These are phyloP conservation scores for Bullera alba DNA, from an alignment of 768 basidiomycete species.

Conservation along the genomic window DNA sequence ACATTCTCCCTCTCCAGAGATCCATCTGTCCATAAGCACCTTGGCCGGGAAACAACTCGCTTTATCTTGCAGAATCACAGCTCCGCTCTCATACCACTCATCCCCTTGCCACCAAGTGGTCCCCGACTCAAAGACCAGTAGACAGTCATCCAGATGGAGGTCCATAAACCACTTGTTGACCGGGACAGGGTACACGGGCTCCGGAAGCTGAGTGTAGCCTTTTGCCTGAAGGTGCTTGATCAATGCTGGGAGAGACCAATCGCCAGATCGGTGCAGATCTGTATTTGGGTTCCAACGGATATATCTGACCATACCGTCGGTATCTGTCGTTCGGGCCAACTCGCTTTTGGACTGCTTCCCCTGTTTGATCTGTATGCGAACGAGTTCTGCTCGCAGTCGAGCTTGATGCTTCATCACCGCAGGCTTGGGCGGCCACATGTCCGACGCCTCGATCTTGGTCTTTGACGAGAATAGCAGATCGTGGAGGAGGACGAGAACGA, in stretches of 20 bases:
- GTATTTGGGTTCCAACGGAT: conserved; percentile 44
- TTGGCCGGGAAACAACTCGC: conserved; percentile 93
- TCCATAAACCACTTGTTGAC: conserved; percentile 58
- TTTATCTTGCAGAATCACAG: conserved; percentile 91
- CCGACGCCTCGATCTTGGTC: conserved; percentile 77
- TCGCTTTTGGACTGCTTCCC: conserved; percentile 41
- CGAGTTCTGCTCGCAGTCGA: conserved; percentile 75
- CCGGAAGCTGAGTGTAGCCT: conserved; percentile 12
- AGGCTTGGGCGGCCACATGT: conserved; percentile 77
- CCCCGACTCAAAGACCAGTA: conserved; percentile 69
- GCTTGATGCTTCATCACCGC: conserved; percentile 84
- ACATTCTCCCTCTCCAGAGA: conserved; percentile 50
- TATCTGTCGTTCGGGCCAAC: conserved; percentile 43
- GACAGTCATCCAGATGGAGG: conserved; percentile 70
- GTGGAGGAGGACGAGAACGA: conserved; percentile 81
- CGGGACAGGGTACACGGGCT: conserved; percentile 23
- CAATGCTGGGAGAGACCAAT: conserved; percentile 9
- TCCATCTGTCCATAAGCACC: conserved; percentile 57
- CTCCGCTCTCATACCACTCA: conserved; percentile 61
- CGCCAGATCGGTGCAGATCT: conserved; percentile 20
- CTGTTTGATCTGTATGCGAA: conserved; percentile 46
- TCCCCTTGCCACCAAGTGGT: conserved; percentile 52
- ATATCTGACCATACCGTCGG: conserved; percentile 40
- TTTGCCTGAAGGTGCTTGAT: conserved; percentile 9
- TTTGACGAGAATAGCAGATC: conserved; percentile 69